Conservation (phyloP, 2,329 filamentous ascomycete species). For the Bipolaris gigantea region DNA sequence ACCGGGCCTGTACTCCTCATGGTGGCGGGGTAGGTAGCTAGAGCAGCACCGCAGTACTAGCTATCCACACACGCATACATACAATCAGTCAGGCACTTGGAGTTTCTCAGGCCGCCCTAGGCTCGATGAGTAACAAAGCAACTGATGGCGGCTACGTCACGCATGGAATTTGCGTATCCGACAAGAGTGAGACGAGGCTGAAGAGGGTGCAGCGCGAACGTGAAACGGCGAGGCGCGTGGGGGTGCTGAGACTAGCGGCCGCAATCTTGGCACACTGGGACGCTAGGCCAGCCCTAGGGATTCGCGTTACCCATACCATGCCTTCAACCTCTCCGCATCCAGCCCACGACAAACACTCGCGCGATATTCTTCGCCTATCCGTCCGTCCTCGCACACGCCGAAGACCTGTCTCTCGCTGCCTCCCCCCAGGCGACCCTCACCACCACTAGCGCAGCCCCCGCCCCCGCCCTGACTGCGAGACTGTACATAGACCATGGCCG, state of each 20-base stretch:
- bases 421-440: slow-evolving; percentile 15
- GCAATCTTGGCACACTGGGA: slow-evolving; percentile 21
- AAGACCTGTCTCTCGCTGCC: slow-evolving; percentile 10
- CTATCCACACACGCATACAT: not conserved
- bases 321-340: slow-evolving; percentile 34
- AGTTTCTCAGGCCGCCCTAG: not conserved
- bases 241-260: slow-evolving; percentile 9
- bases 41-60: not conserved
- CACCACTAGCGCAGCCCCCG: slow-evolving; percentile 14
- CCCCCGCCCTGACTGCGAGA: slow-evolving; percentile 37
- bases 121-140: not conserved
- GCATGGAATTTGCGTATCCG: slow-evolving; percentile 7
- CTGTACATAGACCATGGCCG: slow-evolving; percentile 70
- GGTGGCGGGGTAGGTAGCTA: slow-evolving; percentile 17
- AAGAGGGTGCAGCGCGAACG: slow-evolving; percentile 10
- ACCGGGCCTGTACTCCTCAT: slow-evolving; percentile 27
- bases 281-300: slow-evolving; percentile 26
- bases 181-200: slow-evolving; percentile 9
- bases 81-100: not conserved
- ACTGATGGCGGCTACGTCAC: slow-evolving; percentile 8
- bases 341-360: slow-evolving; percentile 25
- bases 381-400: slow-evolving; percentile 25
- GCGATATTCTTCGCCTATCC: slow-evolving; percentile 19
- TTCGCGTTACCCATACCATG: slow-evolving; percentile 28
- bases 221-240: slow-evolving; percentile 23